Percentiles rank a stretch among this genome's conserved stretches.
Evolutionary conservation across 805 yeast species (phyloP).

Genomic region (Schwanniomyces vanrijiae): DNA sequence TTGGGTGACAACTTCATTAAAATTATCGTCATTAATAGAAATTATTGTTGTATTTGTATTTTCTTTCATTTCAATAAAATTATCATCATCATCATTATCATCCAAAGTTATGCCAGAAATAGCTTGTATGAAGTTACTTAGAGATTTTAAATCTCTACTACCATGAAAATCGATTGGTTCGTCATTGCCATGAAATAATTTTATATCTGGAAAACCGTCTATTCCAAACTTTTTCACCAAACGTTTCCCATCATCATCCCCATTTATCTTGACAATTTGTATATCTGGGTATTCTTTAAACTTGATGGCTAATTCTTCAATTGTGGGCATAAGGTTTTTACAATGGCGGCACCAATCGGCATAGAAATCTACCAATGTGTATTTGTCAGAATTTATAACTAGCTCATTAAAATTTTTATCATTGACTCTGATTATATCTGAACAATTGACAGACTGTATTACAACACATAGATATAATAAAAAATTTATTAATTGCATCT

Average conservation of each 20-base stretch:
- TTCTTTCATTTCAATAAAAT: slow-evolving; percentile 12
- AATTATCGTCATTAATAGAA: slow-evolving; percentile 38
- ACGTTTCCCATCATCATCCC: slow-evolving; percentile 51
- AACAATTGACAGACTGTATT: neutral
- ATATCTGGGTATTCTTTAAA: slow-evolving; percentile 34
- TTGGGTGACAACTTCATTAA: slow-evolving; percentile 40
- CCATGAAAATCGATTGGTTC: slow-evolving; percentile 60
- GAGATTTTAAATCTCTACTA: slow-evolving; percentile 47
- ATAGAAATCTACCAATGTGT: slow-evolving; percentile 48
- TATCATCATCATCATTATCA: slow-evolving; percentile 4
- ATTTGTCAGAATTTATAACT: slow-evolving; percentile 54
- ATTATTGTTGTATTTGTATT: slow-evolving; percentile 12
- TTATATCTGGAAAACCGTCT: slow-evolving; percentile 66
- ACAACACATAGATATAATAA: neutral
- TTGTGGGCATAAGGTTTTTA: slow-evolving; percentile 53
- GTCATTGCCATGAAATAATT: slow-evolving; percentile 52
- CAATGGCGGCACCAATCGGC: slow-evolving; percentile 79
- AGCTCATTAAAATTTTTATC: slow-evolving; percentile 54
- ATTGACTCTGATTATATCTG: slow-evolving; percentile 40
- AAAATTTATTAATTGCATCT: neutral
- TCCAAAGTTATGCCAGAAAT: slow-evolving; percentile 26
- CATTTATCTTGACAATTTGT: slow-evolving; percentile 57
- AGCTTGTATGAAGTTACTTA: slow-evolving; percentile 52
- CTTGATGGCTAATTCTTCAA: slow-evolving; percentile 32
- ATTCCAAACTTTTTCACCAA: slow-evolving; percentile 51